Conservation (phyloP, 306 rosid species). For the Glycine soja region DNA sequence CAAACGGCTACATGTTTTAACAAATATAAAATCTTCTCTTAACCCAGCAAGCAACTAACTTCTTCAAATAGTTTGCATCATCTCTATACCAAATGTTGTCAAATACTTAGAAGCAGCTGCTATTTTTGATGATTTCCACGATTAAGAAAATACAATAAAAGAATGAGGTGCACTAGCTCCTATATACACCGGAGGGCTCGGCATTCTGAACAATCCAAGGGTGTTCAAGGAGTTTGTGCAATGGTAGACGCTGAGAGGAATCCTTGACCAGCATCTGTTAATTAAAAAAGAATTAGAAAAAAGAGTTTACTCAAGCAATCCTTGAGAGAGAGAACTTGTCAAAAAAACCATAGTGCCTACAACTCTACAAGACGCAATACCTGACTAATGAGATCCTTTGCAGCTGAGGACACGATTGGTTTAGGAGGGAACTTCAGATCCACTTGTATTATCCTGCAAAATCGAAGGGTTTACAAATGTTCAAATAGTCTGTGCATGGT, state of each 20-base stretch:
- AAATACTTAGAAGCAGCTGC: too few relatives aligned
- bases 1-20: too few relatives aligned
- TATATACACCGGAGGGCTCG: constrained; percentile 89
- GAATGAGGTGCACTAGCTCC: constrained; percentile 50
- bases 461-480: too few relatives aligned
- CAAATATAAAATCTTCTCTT: too few relatives aligned
- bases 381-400: constrained; percentile 97
- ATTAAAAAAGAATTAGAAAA: neutral
- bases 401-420: constrained; percentile 89
- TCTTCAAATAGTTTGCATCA: too few relatives aligned
- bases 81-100: too few relatives aligned
- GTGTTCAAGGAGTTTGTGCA: constrained; percentile 94
- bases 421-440: constrained; percentile 95
- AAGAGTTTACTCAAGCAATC: neutral
- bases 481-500: neutral
- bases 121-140: too few relatives aligned
- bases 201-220: constrained; percentile 99
- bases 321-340: constrained; percentile 7
- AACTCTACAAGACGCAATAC: constrained; percentile 44
- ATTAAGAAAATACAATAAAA: too few relatives aligned
- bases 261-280: constrained; percentile 95
- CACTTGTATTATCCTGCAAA: constrained; percentile 87
- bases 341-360: neutral
- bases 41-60: too few relatives aligned
- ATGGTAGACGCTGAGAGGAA: constrained; percentile 78